Conservation (phyloP, 306 rosid genomes). For the Pyrus betulifolia region DNA sequence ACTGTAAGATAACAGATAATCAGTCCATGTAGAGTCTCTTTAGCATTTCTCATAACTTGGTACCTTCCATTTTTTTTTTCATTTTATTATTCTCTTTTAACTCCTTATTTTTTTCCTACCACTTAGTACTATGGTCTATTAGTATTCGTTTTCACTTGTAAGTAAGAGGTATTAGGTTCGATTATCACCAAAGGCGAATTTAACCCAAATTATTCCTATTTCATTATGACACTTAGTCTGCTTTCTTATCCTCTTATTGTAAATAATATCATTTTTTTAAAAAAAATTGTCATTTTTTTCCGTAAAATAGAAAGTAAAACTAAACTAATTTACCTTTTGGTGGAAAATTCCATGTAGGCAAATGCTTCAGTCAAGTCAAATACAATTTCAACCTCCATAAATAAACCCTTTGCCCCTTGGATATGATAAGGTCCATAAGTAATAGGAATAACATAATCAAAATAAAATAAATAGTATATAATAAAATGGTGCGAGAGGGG, state of each 20-base stretch:
- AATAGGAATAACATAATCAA: background rate
- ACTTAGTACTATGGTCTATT: too few species aligned
- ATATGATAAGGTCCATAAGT: background rate
- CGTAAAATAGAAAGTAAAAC: too few species aligned
- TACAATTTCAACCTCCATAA: background rate
- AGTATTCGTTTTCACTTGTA: too few species aligned
- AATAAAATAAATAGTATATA: too few species aligned
- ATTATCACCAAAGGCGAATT: rapidly evolving
- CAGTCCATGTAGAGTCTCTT: too few species aligned
- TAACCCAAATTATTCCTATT: rapidly evolving
- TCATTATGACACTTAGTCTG: rapidly evolving
- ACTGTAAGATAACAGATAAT: too few species aligned
- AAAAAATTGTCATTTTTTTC: too few species aligned
- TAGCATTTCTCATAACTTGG: too few species aligned
- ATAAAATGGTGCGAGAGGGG: background rate
- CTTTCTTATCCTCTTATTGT: rapidly evolving
- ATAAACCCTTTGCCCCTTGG: background rate
- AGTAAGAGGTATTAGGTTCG: rapidly evolving
- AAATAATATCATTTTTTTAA: too few species aligned
- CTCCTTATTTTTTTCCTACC: background rate
- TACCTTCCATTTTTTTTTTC: background rate
- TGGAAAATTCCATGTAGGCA: background rate
- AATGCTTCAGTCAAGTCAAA: constrained; percentile 8
- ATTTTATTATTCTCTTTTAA: background rate
- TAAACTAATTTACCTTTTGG: background rate